These are phyloP conservation scores for Kalanchoe fedtschenkoi DNA, from an alignment of 164 flowering plant species.

Conservation along the genomic window DNA sequence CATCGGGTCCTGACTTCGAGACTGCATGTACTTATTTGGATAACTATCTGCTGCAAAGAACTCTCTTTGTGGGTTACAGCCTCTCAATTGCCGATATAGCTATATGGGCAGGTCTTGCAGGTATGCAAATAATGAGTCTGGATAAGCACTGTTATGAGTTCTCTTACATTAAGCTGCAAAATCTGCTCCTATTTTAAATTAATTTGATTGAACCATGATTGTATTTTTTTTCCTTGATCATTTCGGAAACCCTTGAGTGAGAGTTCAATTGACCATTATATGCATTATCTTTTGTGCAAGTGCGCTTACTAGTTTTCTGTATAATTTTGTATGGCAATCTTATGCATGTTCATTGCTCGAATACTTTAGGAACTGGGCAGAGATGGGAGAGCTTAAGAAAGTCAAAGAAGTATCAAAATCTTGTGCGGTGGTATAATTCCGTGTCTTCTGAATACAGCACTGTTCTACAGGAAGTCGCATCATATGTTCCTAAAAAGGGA, in stretches of 20 bases:
- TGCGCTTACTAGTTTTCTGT: too few relatives aligned
- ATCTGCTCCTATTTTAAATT: too few relatives aligned
- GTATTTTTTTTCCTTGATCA: too few relatives aligned
- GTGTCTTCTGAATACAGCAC: slow-evolving; percentile 37
- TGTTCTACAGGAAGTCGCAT: slow-evolving; percentile 34
- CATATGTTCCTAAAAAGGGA: slow-evolving; percentile 56
- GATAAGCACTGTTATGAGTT: neutral
- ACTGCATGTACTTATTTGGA: slow-evolving; percentile 55
- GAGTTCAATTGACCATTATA: too few relatives aligned
- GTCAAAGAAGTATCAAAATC: slow-evolving; percentile 67
- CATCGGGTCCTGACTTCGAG: slow-evolving; percentile 78
- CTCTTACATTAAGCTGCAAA: too few relatives aligned
- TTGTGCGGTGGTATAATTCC: slow-evolving; percentile 81
- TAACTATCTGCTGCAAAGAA: slow-evolving; percentile 35
- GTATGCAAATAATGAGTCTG: slow-evolving; percentile 19
- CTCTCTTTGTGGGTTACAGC: slow-evolving; percentile 56
- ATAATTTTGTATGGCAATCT: neutral
- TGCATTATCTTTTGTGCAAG: neutral
- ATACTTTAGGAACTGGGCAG: slow-evolving; percentile 52
- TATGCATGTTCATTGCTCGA: neutral
- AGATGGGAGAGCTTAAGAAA: slow-evolving; percentile 93
- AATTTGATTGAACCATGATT: too few relatives aligned
- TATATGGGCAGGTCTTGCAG: slow-evolving; percentile 86
- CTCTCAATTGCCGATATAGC: slow-evolving; percentile 73
- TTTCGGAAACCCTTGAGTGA: too few relatives aligned